phyloP scores from a whole-genome alignment of 208 protist species.

The Leishmania turanica region DNA sequence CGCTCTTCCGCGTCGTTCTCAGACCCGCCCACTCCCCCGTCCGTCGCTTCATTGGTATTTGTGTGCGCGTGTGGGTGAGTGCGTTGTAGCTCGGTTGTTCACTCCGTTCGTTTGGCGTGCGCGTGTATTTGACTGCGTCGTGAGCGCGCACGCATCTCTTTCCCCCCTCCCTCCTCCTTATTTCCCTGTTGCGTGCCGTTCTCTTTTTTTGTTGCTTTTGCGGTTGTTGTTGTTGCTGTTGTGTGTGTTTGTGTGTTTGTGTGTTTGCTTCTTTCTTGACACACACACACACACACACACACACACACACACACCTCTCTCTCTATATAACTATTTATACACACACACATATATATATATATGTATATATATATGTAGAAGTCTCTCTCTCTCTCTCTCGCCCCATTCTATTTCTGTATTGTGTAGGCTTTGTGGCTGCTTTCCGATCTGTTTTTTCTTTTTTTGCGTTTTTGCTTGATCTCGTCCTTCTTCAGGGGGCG shows the following conservation, averaged over 20 bases:
- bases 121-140: not conserved
- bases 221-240: not conserved
- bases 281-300: not conserved
- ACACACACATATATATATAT: not conserved
- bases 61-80: not conserved
- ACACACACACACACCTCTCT: not conserved
- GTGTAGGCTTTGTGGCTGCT: not conserved
- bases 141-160: not conserved
- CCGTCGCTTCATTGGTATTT: not conserved
- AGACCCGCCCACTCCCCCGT: not conserved
- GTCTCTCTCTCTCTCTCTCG: not conserved
- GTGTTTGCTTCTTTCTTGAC: not conserved
- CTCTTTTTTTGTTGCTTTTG: not conserved
- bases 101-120: not conserved
- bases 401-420: not conserved
- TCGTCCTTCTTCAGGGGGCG: not conserved
- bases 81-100: not conserved
- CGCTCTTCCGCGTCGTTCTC: not conserved
- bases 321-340: not conserved
- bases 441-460: too few relatives aligned
- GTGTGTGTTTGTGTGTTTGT: not conserved
- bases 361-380: not conserved
- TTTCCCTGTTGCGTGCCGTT: not conserved
- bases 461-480: constrained; percentile 14
- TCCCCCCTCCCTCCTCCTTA: not conserved